Evolutionary conservation across 2,329 filamentous ascomycete genomes (phyloP), one percentile per base, ranked within the genome.

Genomic region (Neonectria punicea): DNA sequence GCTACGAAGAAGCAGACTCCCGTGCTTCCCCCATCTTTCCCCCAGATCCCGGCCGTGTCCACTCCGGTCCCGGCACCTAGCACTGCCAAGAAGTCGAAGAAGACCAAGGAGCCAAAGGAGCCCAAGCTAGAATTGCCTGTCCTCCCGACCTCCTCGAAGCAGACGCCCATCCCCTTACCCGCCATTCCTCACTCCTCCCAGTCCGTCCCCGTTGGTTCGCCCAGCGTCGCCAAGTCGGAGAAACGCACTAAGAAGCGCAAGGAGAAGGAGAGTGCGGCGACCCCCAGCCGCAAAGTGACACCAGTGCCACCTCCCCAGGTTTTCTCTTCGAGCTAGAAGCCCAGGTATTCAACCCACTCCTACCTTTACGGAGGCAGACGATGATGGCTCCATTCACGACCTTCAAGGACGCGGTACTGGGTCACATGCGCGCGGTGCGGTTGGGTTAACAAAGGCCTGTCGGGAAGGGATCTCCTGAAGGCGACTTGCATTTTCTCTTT

Each of bases 101-200:
- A 76, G 66, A 63, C 71, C 55, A 79, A 75, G 63, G 79, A 77
- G 64, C 53, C 69, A 53, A 79, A 76, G 67, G 51, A 57, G 25
- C 54, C 66, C 47, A 67, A 68, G 58, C 58, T 65, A 13, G 70
- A 73, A 58, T 67, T 22, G 32, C 53, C 41, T 46, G 50, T 25
- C 61, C 63, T 44, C 18, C n/a, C 68, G 13, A 47, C 58, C 13
- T 41, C 53, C 34, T 72, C 50, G 34, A 76, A 71, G 65, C 71
- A 77, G 57, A 77, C 77, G 4, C 76, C 77, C 7, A 63, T 76
- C 11, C 69, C 77, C 8, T 67, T 81, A 6, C 82, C 80, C 10
- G 70, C 63, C n/a, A 67, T 81, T 14, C 80, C 79, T 34, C 71
- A 75, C 22, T 74, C 74, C 8, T 76, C 75, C 4, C 75, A 67